Evolutionary conservation across 1,139 yeast species (phyloP), one percentile per base, ranked within the genome.

Genomic region (Taphrina flavorubra): DNA sequence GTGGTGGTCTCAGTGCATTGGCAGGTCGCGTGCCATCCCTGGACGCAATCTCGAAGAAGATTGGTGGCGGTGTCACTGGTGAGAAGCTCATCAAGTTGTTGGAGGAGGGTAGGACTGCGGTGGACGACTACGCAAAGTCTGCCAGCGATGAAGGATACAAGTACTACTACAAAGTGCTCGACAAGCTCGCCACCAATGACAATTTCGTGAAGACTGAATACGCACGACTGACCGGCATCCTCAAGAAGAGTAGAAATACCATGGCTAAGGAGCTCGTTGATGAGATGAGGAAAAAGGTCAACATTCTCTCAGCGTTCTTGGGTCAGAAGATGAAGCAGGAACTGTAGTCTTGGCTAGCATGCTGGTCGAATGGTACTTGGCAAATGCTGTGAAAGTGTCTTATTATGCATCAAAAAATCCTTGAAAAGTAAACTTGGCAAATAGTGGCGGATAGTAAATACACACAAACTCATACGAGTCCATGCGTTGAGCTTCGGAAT

Each of bases 1-100:
- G 82, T 53, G 96, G 96, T 5, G 75, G 78, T 1, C 79, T 89
- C 61, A 76, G 77, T 62, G 76, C 75, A 0, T 72, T 74, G 10
- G 92, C 90, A 10, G 96, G 96, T 25, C 79, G 84, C 65, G 77
- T 86, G 44, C 74, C 75, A 1, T 80, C 78, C 3, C 70, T 86
- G 44, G 86, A 85, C 69, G 72, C 73, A 1, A n/a, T 69, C 68
- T 65, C 62, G 46, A 49, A 57, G 51, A 63, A 56, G 57, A 46
- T 65, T 47, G 53, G 53, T 49, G 61, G 69, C 53, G 59, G 66
- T 36, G 71, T 68, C 40, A 71, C 65, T 64, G 72, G 60, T 73
- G 71, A 66, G 72, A 75, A 74, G 62, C 68, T 75, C 34, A 71
- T 71, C 70, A 72, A 14, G 20, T 37, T 63, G 20, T 37, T 77